Percentiles rank a stretch among this genome's conserved stretches.
phyloP scores from a whole-genome alignment of 805 yeast genomes.

The Kodamaea kaohsiungensis region DNA sequence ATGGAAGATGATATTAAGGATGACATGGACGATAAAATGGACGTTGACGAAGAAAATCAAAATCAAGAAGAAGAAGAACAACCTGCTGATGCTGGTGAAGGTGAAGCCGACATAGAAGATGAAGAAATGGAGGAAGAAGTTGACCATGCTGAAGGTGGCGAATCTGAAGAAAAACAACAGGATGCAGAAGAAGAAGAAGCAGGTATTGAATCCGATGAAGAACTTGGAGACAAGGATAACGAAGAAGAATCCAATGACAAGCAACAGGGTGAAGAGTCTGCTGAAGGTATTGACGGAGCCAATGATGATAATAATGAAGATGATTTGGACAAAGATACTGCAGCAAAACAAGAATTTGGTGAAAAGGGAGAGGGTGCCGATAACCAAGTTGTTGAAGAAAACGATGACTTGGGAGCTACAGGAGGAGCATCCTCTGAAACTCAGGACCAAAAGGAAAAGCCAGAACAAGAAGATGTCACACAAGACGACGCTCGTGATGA shows the following conservation, averaged over 20 bases:
- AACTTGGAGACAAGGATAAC: constrained; percentile 25
- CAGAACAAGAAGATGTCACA: constrained; percentile 39
- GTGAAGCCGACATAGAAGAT: constrained; percentile 13
- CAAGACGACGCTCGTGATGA: constrained; percentile 60
- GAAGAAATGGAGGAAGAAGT: constrained; percentile 13
- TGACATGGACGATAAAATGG: constrained; percentile 17
- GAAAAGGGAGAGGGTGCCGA: constrained; percentile 66
- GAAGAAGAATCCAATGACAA: constrained; percentile 28
- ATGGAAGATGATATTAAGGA: constrained; percentile 35
- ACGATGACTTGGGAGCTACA: constrained; percentile 67
- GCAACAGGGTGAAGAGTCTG: constrained; percentile 25
- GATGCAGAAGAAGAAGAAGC: constrained; percentile 18
- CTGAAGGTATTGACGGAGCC: constrained; percentile 56
- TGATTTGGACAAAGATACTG: constrained; percentile 55
- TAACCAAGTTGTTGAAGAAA: constrained; percentile 53
- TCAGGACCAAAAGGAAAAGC: constrained; percentile 40
- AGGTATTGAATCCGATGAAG: constrained; percentile 32
- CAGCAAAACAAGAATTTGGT: constrained; percentile 61
- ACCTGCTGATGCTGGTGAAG: constrained; percentile 9
- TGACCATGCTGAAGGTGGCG: constrained; percentile 19
- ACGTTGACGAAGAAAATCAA: constrained; percentile 21
- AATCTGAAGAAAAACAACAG: constrained; percentile 28
- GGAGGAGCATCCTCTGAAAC: constrained; percentile 48
- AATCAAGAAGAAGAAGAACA: constrained; percentile 17
- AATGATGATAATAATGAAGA: constrained; percentile 44